Evolutionary conservation across 768 basidiomycete genomes (phyloP).

Genomic region (Kwoniella botswanensis): DNA sequence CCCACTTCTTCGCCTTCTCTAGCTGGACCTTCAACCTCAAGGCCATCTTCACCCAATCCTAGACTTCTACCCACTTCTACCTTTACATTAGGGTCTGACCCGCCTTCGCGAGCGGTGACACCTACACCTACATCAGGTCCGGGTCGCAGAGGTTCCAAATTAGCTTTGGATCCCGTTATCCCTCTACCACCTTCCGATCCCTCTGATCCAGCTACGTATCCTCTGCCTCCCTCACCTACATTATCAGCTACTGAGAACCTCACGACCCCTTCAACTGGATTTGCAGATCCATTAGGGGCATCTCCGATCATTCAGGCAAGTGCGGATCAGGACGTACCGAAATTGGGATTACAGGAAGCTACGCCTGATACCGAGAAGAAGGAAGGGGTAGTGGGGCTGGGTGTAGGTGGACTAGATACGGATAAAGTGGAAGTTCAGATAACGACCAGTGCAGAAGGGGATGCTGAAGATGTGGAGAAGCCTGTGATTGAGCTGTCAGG

Average conservation of each 20-base stretch:
- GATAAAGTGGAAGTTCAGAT: conserved; percentile 8
- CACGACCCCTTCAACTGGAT: conserved; percentile 13
- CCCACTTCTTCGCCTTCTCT: conserved; percentile 7
- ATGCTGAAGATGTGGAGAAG: conserved; percentile 5
- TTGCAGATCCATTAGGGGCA: conserved; percentile 46
- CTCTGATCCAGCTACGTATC: conserved; percentile 48
- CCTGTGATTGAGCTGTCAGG: conserved; percentile 16
- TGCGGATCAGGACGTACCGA: conserved; percentile 11
- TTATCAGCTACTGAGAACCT: conserved; percentile 12
- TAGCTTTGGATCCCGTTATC: conserved; percentile 14
- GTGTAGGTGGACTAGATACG: not conserved
- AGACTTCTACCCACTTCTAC: conserved; percentile 10
- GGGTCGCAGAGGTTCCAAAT: conserved; percentile 8
- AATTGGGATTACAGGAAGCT: conserved; percentile 21
- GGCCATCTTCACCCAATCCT: conserved; percentile 24
- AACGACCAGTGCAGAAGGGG: not conserved
- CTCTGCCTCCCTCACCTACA: conserved; percentile 48
- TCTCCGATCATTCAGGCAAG: conserved; percentile 19
- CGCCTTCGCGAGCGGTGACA: conserved; percentile 26
- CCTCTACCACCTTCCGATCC: conserved; percentile 40
- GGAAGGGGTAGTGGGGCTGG: conserved; percentile 13
- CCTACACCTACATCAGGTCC: conserved; percentile 24
- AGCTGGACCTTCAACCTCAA: conserved; percentile 17
- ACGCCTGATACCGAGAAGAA: conserved; percentile 18
- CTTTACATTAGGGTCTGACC: conserved; percentile 39